Evolutionary conservation across 164 flowering plant species (phyloP).

Genomic region (Paratinospora sagittata): DNA sequence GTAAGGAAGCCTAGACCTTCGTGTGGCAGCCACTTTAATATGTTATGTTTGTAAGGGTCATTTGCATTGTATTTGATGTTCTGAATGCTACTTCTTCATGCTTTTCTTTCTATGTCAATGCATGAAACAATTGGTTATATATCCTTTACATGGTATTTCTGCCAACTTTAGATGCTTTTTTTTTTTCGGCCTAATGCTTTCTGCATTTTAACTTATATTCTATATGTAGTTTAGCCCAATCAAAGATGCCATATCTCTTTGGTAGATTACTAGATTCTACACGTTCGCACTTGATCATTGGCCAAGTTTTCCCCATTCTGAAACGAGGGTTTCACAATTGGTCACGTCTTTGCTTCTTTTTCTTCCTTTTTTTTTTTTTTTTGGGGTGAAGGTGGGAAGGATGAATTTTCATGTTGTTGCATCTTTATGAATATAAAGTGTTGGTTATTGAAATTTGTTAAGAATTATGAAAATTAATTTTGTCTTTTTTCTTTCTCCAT

Average conservation of each 20-base stretch:
- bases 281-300: neutral
- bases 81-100: too few species aligned
- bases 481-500: conserved; percentile 13
- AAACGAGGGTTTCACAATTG: neutral
- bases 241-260: neutral
- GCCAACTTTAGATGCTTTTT: neutral
- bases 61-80: neutral
- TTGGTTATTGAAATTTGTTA: neutral
- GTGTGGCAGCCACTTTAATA: neutral
- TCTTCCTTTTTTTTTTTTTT: too few species aligned
- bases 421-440: neutral
- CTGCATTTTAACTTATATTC: neutral
- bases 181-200: neutral
- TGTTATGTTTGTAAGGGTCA: neutral
- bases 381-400: too few species aligned
- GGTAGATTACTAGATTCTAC: neutral
- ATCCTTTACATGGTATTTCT: too few species aligned
- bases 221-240: neutral
- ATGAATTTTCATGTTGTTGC: neutral
- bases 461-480: conserved; percentile 5
- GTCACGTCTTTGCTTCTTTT: too few species aligned
- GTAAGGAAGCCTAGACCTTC: too few species aligned
- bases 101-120: too few species aligned
- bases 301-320: neutral
- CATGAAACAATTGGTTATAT: too few species aligned